Percentiles rank a stretch among this genome's conserved stretches.
These are phyloP conservation scores for Pseudognaphalium luteoalbum DNA, from an alignment of 129 eudicot genomes.

Conservation along the genomic window DNA sequence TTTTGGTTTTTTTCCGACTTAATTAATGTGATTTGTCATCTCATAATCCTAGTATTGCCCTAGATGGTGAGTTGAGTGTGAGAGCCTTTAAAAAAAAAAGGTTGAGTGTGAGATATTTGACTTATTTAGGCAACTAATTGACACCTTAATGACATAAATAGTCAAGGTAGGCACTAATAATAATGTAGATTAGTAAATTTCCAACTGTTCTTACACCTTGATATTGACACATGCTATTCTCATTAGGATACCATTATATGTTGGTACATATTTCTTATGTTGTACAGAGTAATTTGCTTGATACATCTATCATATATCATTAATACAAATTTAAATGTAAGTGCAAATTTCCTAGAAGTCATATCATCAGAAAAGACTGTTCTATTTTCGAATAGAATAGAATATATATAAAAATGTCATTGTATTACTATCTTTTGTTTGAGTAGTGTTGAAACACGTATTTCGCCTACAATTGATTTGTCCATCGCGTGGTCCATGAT, in stretches of 20 bases:
- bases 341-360: background rate
- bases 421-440: no score
- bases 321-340: background rate
- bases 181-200: background rate
- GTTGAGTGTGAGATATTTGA: constrained; percentile 10
- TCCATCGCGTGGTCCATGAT: no score
- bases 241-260: constrained; percentile 17
- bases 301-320: background rate
- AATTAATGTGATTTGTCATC: background rate
- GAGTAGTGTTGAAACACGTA: no score
- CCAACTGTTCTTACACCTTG: constrained; percentile 23
- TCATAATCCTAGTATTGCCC: constrained; percentile 14
- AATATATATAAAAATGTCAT: no score
- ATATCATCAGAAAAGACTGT: background rate
- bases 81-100: no score
- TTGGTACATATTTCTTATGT: background rate
- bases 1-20: background rate
- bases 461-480: no score
- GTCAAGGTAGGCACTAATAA: constrained; percentile 24
- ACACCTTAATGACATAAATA: constrained; percentile 19
- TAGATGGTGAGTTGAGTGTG: constrained; percentile 3
- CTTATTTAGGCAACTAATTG: constrained; percentile 15
- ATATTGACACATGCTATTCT: constrained; percentile 18
- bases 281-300: background rate
- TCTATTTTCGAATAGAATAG: background rate